Percentiles rank a stretch among this genome's conserved stretches.
These are phyloP conservation scores for Albugo laibachii DNA, from an alignment of 352 stramenopile genomes.

Conservation along the genomic window DNA sequence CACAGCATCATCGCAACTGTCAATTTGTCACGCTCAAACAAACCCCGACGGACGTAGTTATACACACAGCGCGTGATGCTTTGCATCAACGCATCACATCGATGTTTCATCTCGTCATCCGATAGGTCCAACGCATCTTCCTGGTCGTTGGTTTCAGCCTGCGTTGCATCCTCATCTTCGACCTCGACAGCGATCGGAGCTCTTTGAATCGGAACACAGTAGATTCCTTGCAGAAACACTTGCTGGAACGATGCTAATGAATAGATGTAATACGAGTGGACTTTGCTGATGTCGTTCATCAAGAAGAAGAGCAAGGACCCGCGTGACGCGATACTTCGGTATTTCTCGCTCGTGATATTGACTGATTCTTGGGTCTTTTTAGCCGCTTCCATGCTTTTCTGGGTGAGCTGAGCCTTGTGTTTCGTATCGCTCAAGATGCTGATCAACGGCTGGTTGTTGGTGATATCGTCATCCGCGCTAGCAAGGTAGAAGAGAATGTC, in stretches of 20 bases:
- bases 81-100: conserved; percentile 75
- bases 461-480: conserved; percentile 93
- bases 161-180: conserved; percentile 6
- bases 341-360: conserved; percentile 89
- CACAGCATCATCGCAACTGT: conserved; percentile 88
- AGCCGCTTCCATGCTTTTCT: conserved; percentile 84
- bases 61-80: conserved; percentile 91
- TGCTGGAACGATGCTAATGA: conserved; percentile 90
- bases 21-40: conserved; percentile 92
- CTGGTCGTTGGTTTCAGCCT: conserved; percentile 1
- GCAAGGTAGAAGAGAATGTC: conserved; percentile 89
- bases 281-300: conserved; percentile 94
- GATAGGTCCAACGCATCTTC: conserved; percentile 40
- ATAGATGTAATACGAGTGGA: conserved; percentile 96
- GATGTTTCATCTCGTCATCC: conserved; percentile 76
- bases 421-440: conserved; percentile 91
- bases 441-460: conserved; percentile 93
- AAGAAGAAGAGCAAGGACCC: conserved; percentile 91
- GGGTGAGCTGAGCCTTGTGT: conserved; percentile 78
- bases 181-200: conserved; percentile 1
- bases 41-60: conserved; percentile 86
- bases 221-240: conserved; percentile 90
- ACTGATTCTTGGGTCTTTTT: conserved; percentile 86
- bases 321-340: conserved; percentile 84
- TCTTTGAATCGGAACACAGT: conserved; percentile 56